A percentile compares a stretch with the other conserved stretches of the same genome.
These are phyloP conservation scores for Aspergillus kassunensis DNA, from an alignment of 495 filamentous ascomycete genomes.

Conservation along the genomic window DNA sequence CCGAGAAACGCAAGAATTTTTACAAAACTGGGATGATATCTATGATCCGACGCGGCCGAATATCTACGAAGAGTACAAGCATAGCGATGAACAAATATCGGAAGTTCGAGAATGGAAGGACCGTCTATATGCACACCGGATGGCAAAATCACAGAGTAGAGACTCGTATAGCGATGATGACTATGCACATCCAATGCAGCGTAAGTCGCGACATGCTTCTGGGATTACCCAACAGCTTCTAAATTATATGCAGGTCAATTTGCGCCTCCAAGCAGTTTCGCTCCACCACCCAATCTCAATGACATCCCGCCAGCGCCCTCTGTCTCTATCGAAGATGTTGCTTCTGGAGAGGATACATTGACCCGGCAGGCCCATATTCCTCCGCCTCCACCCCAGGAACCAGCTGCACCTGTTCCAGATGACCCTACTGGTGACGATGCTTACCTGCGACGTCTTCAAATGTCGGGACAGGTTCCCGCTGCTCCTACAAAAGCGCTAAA, in stretches of 20 bases:
- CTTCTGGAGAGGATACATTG: conserved; percentile 61
- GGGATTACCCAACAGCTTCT: not conserved
- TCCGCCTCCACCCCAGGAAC: conserved; percentile 38
- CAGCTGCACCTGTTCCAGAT: conserved; percentile 37
- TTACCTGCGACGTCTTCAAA: conserved; percentile 58
- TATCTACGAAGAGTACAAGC: conserved; percentile 79
- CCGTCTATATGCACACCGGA: conserved; percentile 71
- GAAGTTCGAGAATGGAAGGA: conserved; percentile 89
- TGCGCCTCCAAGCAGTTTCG: conserved; percentile 69
- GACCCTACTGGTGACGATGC: conserved; percentile 64
- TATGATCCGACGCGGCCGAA: conserved; percentile 86
- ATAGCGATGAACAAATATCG: conserved; percentile 76
- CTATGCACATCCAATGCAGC: conserved; percentile 46
- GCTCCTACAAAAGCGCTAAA: conserved; percentile 27
- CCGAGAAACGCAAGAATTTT: conserved; percentile 51
- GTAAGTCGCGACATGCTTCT: conserved; percentile 38
- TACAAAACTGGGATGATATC: conserved; percentile 88
- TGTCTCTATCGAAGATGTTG: conserved; percentile 45
- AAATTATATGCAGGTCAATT: conserved; percentile 53
- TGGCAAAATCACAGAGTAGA: conserved; percentile 46
- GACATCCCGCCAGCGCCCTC: conserved; percentile 34
- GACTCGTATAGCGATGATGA: conserved; percentile 55
- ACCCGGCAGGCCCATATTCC: too few species aligned
- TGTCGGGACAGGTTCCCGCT: conserved; percentile 32
- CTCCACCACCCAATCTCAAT: conserved; percentile 60